Conservation (phyloP, 306 rosid species). For the Ochetophila trinervis region DNA sequence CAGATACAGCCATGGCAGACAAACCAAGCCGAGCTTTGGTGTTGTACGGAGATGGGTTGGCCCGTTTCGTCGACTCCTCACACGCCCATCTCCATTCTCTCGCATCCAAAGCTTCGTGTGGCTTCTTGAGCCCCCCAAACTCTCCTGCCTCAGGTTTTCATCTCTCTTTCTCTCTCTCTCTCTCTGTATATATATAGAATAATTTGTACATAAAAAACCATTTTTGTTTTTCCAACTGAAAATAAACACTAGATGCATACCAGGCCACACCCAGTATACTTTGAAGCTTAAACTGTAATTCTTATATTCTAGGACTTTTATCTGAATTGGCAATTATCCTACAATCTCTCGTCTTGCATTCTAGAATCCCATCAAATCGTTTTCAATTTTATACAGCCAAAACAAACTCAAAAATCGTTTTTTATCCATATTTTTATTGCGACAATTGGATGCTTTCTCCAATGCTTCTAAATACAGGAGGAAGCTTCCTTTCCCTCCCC, state of each 20-base stretch:
- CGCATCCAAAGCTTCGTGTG: constrained; percentile 61
- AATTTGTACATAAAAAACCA: neutral
- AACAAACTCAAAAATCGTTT: neutral
- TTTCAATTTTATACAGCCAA: neutral
- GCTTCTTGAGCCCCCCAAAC: constrained; percentile 62
- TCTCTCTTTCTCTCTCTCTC: constrained; percentile 1
- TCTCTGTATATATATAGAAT: neutral
- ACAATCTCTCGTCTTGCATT: neutral
- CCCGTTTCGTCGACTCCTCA: constrained; percentile 48
- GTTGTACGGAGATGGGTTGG: constrained; percentile 68
- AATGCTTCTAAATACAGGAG: too few species aligned
- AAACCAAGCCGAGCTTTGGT: constrained; percentile 82
- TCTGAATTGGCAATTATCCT: neutral
- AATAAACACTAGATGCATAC: neutral
- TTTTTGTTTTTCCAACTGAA: neutral
- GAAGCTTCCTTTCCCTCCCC: too few species aligned
- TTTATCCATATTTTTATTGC: too few species aligned
- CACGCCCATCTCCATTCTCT: constrained; percentile 66
- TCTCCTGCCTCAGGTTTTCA: constrained; percentile 59
- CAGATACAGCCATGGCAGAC: constrained; percentile 60
- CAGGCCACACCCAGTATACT: neutral
- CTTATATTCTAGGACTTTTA: neutral
- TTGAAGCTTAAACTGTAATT: neutral
- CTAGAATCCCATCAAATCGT: neutral
- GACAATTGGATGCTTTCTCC: too few species aligned